phyloP scores from a whole-genome alignment of 129 eudicot genomes.

The Flaveria sonorensis region DNA sequence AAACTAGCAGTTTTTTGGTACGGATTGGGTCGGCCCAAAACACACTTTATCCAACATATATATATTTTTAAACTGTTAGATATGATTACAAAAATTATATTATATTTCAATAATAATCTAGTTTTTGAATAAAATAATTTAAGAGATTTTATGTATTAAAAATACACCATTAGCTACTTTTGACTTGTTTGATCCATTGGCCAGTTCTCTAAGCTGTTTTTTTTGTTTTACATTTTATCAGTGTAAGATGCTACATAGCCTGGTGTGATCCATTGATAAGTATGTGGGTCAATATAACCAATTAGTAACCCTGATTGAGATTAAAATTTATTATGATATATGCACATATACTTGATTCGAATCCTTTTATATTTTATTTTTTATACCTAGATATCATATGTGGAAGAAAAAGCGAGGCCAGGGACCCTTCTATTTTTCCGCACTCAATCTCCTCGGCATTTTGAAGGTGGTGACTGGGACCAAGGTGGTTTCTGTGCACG shows the following conservation, averaged over 20 bases:
- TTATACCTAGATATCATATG: conserved; percentile 51
- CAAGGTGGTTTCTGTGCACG: conserved; percentile 94
- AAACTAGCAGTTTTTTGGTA: not conserved
- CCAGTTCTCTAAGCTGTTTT: not conserved
- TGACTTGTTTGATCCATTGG: not conserved
- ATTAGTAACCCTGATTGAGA: not conserved
- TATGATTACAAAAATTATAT: not conserved
- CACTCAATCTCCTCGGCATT: conserved; percentile 94
- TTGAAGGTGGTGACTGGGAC: conserved; percentile 98
- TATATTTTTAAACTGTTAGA: not conserved
- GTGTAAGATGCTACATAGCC: not conserved
- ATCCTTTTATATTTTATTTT: not conserved
- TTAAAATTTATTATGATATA: conserved; percentile 15
- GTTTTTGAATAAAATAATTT: not conserved
- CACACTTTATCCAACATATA: not conserved
- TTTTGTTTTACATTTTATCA: not conserved
- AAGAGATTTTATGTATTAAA: not conserved
- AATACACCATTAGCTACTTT: not conserved
- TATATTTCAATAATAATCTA: not conserved
- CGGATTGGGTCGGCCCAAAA: not conserved
- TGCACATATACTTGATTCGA: conserved; percentile 11
- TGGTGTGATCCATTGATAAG: not conserved
- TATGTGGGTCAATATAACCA: not conserved
- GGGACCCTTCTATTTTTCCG: conserved; percentile 65
- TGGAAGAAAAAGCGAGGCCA: conserved; percentile 60